phyloP scores from a whole-genome alignment of 2,329 filamentous ascomycete species.

The Leptographium galeiforme region DNA sequence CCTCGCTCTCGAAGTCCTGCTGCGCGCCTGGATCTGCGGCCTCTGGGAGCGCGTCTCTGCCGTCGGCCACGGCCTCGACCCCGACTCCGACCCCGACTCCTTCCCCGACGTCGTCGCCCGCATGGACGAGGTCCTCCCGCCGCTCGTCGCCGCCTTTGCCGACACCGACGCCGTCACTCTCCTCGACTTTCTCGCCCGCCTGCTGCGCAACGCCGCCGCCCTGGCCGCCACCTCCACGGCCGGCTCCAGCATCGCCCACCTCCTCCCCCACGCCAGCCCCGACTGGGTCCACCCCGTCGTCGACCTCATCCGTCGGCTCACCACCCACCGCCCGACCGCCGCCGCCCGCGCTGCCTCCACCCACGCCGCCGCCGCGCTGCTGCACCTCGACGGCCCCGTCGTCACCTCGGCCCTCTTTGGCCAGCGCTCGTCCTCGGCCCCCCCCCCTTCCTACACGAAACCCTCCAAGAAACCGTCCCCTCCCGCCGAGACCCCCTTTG shows the following conservation, averaged over 20 bases:
- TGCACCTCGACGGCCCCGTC: conserved; percentile 38
- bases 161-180: conserved; percentile 48
- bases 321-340: conserved; percentile 39
- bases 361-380: conserved; percentile 41
- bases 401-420: conserved; percentile 39
- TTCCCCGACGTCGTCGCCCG: conserved; percentile 13
- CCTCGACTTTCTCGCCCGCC: conserved; percentile 39
- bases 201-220: conserved; percentile 31
- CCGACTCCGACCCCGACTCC: conserved; percentile 21
- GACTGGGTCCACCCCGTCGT: conserved; percentile 38
- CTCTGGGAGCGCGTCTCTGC: not conserved
- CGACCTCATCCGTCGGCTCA: conserved; percentile 36
- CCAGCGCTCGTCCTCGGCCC: conserved; percentile 15
- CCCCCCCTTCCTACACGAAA: not conserved
- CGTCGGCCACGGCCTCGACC: conserved; percentile 5
- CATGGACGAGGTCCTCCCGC: conserved; percentile 33
- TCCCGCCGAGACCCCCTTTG: conserved; percentile 27
- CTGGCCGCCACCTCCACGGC: conserved; percentile 20
- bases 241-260: not conserved
- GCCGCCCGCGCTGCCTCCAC: conserved; percentile 45
- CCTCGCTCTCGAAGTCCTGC: conserved; percentile 40
- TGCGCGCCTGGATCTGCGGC: conserved; percentile 40
- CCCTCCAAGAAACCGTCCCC: not conserved
- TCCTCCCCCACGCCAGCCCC: conserved; percentile 26
- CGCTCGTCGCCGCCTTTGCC: conserved; percentile 38